Conservation (phyloP, 495 filamentous ascomycete genomes). For the Pyronema omphalodes region DNA sequence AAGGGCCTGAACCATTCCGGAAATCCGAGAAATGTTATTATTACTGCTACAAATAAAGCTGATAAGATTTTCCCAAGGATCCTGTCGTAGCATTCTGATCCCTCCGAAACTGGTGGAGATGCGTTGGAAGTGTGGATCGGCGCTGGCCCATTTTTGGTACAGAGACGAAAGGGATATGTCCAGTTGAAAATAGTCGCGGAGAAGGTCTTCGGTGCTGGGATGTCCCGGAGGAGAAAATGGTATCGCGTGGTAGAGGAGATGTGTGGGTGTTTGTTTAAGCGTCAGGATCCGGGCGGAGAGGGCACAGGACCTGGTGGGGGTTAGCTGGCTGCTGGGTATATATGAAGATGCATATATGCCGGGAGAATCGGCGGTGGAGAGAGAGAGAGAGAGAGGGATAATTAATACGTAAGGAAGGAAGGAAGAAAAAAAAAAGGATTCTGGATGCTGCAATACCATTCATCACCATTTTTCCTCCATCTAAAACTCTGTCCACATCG, state of each 20-base stretch:
- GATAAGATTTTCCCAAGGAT: slow-evolving; percentile 87
- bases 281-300: slow-evolving; percentile 71
- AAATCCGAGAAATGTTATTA: slow-evolving; percentile 91
- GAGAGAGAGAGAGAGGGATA: too few species aligned
- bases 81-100: slow-evolving; percentile 85
- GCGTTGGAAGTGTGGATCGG: slow-evolving; percentile 76
- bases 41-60: slow-evolving; percentile 97
- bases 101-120: slow-evolving; percentile 77
- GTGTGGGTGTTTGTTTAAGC: slow-evolving; percentile 57
- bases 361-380: too few species aligned
- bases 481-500: slow-evolving; percentile 24
- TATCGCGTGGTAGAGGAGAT: slow-evolving; percentile 66
- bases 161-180: slow-evolving; percentile 49
- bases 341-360: neutral
- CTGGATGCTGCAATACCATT: slow-evolving; percentile 41
- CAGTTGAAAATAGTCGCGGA: slow-evolving; percentile 72
- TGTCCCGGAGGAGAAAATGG: slow-evolving; percentile 17
- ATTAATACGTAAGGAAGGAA: neutral
- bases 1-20: slow-evolving; percentile 87
- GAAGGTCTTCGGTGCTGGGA: slow-evolving; percentile 47
- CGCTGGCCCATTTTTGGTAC: slow-evolving; percentile 71
- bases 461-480: slow-evolving; percentile 28
- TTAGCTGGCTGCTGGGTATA: too few species aligned
- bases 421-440: neutral
- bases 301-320: slow-evolving; percentile 45